phyloP scores from a whole-genome alignment of 225 moss, liverwort and hornwort genomes.

The Ulota crispa region DNA sequence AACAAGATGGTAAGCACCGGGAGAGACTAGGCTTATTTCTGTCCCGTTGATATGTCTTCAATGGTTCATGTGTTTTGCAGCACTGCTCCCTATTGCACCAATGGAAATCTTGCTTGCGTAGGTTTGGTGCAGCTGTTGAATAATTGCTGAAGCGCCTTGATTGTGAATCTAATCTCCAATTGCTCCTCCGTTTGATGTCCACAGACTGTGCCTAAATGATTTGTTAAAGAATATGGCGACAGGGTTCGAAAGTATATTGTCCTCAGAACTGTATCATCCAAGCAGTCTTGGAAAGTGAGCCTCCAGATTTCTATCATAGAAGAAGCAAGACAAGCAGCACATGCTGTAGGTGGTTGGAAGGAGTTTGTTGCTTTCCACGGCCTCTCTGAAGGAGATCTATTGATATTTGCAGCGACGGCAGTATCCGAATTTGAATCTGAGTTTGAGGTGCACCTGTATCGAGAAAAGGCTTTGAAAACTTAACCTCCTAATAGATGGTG shows the following conservation, averaged over 20 bases:
- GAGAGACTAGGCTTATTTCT: too few relatives aligned
- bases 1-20: too few relatives aligned
- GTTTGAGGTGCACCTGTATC: constrained; percentile 24
- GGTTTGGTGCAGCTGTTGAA: too few relatives aligned
- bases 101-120: too few relatives aligned
- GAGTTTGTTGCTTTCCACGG: not conserved
- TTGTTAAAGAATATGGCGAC: not conserved
- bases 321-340: not conserved
- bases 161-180: too few relatives aligned
- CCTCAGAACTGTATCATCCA: not conserved
- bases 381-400: not conserved
- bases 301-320: not conserved
- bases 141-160: too few relatives aligned
- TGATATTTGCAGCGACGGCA: not conserved
- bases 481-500: not conserved
- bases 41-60: too few relatives aligned
- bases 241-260: not conserved
- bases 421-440: not conserved
- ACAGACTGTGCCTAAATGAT: not conserved
- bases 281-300: not conserved
- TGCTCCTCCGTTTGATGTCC: not conserved
- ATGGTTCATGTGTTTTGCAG: too few relatives aligned
- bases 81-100: too few relatives aligned
- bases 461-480: not conserved
- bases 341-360: not conserved